These are phyloP conservation scores for Cytospora paraplurivora DNA, from an alignment of 2,329 filamentous ascomycete genomes.

Conservation along the genomic window DNA sequence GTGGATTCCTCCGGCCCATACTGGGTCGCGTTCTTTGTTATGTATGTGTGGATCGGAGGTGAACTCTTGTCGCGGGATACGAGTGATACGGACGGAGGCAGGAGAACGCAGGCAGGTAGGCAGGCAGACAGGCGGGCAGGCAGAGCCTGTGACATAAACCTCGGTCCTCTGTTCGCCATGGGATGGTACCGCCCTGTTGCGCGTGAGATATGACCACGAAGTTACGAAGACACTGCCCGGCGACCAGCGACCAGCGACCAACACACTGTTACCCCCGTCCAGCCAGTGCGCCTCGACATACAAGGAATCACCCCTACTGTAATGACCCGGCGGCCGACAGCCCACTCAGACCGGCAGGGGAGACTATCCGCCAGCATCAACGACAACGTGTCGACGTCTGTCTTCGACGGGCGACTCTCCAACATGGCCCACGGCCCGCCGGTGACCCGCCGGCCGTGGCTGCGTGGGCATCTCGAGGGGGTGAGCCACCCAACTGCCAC, in stretches of 20 bases:
- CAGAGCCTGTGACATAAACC: conserved; percentile 2
- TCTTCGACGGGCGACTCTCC: conserved; percentile 66
- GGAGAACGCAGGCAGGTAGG: background rate
- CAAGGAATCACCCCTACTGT: conserved; percentile 64
- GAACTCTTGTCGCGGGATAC: background rate
- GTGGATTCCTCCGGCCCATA: background rate
- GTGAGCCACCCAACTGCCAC: conserved; percentile 72
- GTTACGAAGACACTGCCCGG: conserved; percentile 63
- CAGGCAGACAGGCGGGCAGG: background rate
- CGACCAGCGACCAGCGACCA: conserved; percentile 63
- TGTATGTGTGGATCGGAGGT: background rate
- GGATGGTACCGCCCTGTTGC: conserved; percentile 40
- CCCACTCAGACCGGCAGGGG: conserved; percentile 62
- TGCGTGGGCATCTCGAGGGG: conserved; percentile 69
- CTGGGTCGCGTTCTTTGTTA: background rate
- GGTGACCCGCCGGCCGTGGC: conserved; percentile 55
- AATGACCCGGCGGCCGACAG: conserved; percentile 64
- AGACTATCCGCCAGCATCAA: conserved; percentile 73
- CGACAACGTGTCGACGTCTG: conserved; percentile 69
- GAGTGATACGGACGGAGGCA: background rate
- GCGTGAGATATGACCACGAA: conserved; percentile 59
- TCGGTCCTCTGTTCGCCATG: conserved; percentile 53
- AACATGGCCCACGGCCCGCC: conserved; percentile 63
- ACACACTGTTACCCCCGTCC: conserved; percentile 62
- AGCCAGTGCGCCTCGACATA: conserved; percentile 69